A percentile compares a stretch with the other conserved stretches of the same genome.
phyloP scores from a whole-genome alignment of 2,329 filamentous ascomycete species.

The Botryosphaeria agaves region DNA sequence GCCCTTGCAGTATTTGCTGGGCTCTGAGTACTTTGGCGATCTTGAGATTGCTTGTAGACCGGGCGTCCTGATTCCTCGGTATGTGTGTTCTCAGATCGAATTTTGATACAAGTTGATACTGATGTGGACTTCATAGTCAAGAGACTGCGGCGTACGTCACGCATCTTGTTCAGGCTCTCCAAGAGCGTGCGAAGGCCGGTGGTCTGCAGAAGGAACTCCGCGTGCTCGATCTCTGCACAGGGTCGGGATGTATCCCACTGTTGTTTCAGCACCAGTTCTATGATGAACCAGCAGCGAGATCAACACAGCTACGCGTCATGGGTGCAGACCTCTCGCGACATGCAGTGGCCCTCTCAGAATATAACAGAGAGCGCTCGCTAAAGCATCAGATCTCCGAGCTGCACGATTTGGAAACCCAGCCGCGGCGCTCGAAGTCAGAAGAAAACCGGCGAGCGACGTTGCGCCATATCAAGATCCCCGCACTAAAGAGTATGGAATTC shows the following conservation, averaged over 20 bases:
- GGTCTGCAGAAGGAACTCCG: slow-evolving; percentile 24
- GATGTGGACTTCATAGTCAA: slow-evolving; percentile 15
- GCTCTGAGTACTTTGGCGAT: slow-evolving; percentile 72
- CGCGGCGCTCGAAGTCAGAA: no score
- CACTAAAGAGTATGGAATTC: slow-evolving; percentile 12
- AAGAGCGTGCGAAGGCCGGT: not conserved
- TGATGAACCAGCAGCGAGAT: slow-evolving; percentile 6
- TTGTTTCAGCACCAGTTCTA: slow-evolving; percentile 48
- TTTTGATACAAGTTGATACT: slow-evolving; percentile 1
- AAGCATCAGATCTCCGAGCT: slow-evolving; percentile 5
- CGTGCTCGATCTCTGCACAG: slow-evolving; percentile 76
- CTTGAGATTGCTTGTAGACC: slow-evolving; percentile 60
- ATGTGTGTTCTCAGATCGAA: slow-evolving; percentile 6
- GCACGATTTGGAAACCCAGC: no score
- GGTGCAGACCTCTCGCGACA: slow-evolving; percentile 56
- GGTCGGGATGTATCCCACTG: slow-evolving; percentile 78
- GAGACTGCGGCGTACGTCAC: slow-evolving; percentile 26
- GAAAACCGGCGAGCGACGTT: no score
- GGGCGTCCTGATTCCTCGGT: slow-evolving; percentile 76
- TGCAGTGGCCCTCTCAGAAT: slow-evolving; percentile 47
- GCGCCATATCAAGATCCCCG: not conserved
- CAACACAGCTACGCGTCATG: slow-evolving; percentile 29
- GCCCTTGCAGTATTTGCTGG: slow-evolving; percentile 80
- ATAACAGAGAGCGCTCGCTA: slow-evolving; percentile 37
- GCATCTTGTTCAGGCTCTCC: slow-evolving; percentile 15